A percentile compares a stretch with the other conserved stretches of the same genome.
Conservation (phyloP, 768 basidiomycete species). For the Boletellus ananiceps region DNA sequence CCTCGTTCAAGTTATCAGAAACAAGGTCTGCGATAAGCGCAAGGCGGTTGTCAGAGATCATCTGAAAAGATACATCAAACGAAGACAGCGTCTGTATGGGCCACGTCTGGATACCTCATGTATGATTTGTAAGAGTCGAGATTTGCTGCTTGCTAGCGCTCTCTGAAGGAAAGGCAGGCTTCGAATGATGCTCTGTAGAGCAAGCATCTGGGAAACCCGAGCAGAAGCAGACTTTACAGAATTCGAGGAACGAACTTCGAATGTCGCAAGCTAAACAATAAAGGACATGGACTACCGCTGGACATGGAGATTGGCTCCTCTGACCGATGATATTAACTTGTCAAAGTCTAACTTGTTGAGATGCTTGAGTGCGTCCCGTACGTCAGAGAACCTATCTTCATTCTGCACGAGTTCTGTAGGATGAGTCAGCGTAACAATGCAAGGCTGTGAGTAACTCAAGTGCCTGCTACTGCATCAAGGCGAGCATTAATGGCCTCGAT, state of each 20-base stretch:
- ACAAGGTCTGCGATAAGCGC: conserved; percentile 58
- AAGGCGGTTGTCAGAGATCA: conserved; percentile 72
- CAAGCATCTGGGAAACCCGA: conserved; percentile 75
- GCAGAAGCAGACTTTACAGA: conserved; percentile 61
- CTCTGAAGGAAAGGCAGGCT: conserved; percentile 59
- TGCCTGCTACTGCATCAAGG: conserved; percentile 84
- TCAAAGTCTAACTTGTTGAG: conserved; percentile 85
- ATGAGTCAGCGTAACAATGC: conserved; percentile 2
- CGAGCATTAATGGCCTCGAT: conserved; percentile 67
- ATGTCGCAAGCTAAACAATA: conserved; percentile 54
- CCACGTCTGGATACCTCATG: conserved; percentile 41
- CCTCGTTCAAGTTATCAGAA: conserved; percentile 67
- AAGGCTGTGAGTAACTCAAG: not conserved
- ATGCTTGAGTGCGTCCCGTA: conserved; percentile 63
- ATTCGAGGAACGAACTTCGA: conserved; percentile 50
- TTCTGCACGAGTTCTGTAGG: conserved; percentile 64
- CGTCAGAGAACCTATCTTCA: conserved; percentile 67
- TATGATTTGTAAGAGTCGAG: conserved; percentile 60
- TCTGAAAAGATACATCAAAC: conserved; percentile 34
- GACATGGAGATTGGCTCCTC: conserved; percentile 4
- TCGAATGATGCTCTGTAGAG: conserved; percentile 67
- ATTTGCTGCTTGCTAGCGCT: conserved; percentile 54
- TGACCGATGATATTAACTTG: conserved; percentile 70
- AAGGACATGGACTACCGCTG: not conserved
- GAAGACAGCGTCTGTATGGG: not conserved